These are phyloP conservation scores for Epicoccum nigrum DNA, from an alignment of 2,329 filamentous ascomycete species.

Conservation along the genomic window DNA sequence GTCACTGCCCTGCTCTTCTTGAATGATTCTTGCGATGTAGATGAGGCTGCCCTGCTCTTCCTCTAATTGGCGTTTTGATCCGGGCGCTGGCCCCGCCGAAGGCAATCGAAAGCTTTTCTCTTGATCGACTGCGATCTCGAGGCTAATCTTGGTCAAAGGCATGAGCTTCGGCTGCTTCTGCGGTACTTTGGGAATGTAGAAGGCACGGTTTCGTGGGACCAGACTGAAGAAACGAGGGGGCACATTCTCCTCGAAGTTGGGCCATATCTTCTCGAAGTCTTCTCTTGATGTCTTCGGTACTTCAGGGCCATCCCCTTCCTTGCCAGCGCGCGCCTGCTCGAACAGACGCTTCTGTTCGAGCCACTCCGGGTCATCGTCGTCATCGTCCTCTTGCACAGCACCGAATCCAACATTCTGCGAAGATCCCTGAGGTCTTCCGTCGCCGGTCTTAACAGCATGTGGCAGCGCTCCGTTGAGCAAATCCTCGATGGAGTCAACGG, in stretches of 20 bases:
- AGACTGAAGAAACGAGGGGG: conserved; percentile 82
- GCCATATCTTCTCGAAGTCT: conserved; percentile 79
- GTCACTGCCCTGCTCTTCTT: conserved; percentile 52
- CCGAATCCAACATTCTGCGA: conserved; percentile 27
- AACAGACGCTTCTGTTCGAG: conserved; percentile 45
- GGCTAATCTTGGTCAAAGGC: conserved; percentile 82
- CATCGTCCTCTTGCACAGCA: conserved; percentile 31
- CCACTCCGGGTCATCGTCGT: conserved; percentile 43
- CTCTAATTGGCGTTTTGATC: conserved; percentile 54
- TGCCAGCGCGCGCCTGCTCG: conserved; percentile 32
- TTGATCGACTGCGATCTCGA: conserved; percentile 86
- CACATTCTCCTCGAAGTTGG: conserved; percentile 76
- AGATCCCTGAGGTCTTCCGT: conserved; percentile 25
- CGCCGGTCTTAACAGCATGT: conserved; percentile 11
- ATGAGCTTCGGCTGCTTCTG: conserved; percentile 80
- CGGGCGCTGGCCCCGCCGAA: conserved; percentile 60
- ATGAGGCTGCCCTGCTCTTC: conserved; percentile 64
- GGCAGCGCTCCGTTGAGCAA: conserved; percentile 12
- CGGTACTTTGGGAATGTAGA: conserved; percentile 79
- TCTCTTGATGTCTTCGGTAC: conserved; percentile 73
- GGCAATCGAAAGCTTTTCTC: conserved; percentile 79
- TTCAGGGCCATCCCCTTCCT: conserved; percentile 62
- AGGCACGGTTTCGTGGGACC: conserved; percentile 78
- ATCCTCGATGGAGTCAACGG: conserved; percentile 42
- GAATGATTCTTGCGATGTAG: conserved; percentile 49